Evolutionary conservation across 2,329 filamentous ascomycete species (phyloP), one percentile per base, ranked within the genome.

Genomic region (Ceratocystis harringtonii): DNA sequence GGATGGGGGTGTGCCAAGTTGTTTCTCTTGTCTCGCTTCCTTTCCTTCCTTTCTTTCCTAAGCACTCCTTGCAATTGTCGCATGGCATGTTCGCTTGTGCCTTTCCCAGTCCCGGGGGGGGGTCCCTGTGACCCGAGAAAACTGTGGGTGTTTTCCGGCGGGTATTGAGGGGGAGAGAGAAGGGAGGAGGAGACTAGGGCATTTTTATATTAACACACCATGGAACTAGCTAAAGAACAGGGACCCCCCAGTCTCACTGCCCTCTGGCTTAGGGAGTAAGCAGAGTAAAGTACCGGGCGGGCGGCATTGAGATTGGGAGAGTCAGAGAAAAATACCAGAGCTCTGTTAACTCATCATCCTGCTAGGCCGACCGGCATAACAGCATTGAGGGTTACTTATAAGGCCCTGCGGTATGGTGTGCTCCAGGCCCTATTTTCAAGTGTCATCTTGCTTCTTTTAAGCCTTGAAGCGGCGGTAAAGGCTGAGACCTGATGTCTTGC

Each of bases 61-160:
- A 22, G 15, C 48, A 52, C 25, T 36, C 52, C 52, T 58, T 58
- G 52, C 52, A 58, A 58, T 58, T 58, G 52, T 58, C 52, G 52
- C 52, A 58, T 58, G 52, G 52, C 52, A 58, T 58, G 52, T 58
- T 58, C 52, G 52, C 52, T 58, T 58, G 52, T 58, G 52, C 52
- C 52, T 58, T 58, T 58, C 2, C 7, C 52, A 58, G 52, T 58
- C 52, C 52, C 52, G 22, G 22, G 22, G 22, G 22, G 22, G 52
- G 52, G 28, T 25, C 28, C 52, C 28, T 58, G 52, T 58, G 28
- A 30, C 25, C 52, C 52, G 52, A 58, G 52, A 36, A 58, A 58
- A 58, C 28, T 58, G 52, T 25, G 52, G 52, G 52, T 32, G 52
- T 58, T 32, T 32, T 58, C 52, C 52, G 52, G 52, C 52, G 52